These are phyloP conservation scores for Perilla frutescens DNA, from an alignment of 257 asterid genomes.

Conservation along the genomic window DNA sequence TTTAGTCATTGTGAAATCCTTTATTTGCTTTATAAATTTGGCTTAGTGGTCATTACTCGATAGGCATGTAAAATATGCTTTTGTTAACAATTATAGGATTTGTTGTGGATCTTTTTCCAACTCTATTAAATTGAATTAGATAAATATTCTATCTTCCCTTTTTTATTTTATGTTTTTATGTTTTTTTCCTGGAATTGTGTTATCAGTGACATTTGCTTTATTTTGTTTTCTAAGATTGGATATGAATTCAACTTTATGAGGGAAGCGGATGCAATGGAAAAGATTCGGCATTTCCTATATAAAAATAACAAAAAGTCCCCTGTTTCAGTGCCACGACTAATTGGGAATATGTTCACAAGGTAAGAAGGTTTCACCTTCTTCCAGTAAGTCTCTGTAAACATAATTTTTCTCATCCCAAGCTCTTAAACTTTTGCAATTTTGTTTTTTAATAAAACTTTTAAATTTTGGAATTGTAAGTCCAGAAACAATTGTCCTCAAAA, in stretches of 20 bases:
- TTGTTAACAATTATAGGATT: conserved; percentile 8
- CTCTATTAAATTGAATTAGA: background rate
- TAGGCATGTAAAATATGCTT: conserved; percentile 3
- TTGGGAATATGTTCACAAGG: conserved; percentile 76
- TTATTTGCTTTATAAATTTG: conserved; percentile 8
- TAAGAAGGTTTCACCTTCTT: conserved; percentile 38
- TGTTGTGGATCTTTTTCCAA: background rate
- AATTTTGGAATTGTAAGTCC: conserved; percentile 11
- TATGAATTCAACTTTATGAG: conserved; percentile 88
- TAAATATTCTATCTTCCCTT: conserved; percentile 3
- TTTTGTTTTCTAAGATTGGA: conserved; percentile 70
- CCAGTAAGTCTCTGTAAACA: conserved; percentile 12
- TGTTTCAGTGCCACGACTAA: conserved; percentile 75
- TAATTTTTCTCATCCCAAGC: conserved; percentile 20
- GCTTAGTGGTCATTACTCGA: conserved; percentile 1
- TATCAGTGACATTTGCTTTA: conserved; percentile 31
- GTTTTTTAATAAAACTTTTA: conserved; percentile 14
- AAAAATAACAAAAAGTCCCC: conserved; percentile 76
- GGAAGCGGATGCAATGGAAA: conserved; percentile 97
- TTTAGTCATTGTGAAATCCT: background rate
- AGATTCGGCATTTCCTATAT: conserved; percentile 67
- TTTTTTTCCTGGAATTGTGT: background rate
- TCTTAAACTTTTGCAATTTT: conserved; percentile 17
- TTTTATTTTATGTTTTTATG: background rate
- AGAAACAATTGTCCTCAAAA: background rate